Percentiles rank a stretch among this genome's conserved stretches.
Evolutionary conservation across 2,329 filamentous ascomycete species (phyloP).

Genomic region (Colletotrichum graminicola): DNA sequence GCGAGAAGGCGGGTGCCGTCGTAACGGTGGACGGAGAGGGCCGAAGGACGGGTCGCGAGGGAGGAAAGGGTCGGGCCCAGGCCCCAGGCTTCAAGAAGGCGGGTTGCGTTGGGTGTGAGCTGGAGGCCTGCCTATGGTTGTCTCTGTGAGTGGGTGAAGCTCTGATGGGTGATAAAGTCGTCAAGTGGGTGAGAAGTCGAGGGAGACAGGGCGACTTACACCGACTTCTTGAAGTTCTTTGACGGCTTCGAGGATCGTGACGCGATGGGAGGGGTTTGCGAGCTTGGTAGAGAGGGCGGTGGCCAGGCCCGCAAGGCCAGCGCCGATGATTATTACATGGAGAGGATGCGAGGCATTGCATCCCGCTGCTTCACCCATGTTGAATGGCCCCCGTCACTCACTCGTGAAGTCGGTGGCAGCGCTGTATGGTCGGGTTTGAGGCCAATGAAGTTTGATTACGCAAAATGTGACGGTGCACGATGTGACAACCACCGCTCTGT

Average conservation of each 20-base stretch:
- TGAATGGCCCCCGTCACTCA: background rate
- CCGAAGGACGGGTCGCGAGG: slow-evolving; percentile 37
- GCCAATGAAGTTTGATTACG: background rate
- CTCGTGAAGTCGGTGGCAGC: background rate
- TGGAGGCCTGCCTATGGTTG: slow-evolving; percentile 41
- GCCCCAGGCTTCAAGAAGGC: slow-evolving; percentile 40
- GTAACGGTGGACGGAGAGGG: slow-evolving; percentile 43
- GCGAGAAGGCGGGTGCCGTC: slow-evolving; percentile 42
- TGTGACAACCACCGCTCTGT: background rate
- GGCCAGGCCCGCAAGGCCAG: slow-evolving; percentile 37
- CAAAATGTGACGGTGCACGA: background rate
- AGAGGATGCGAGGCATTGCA: slow-evolving; percentile 11
- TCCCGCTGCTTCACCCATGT: slow-evolving; percentile 1
- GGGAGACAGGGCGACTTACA: slow-evolving; percentile 20
- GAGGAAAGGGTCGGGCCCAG: slow-evolving; percentile 30
- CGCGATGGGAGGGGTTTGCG: slow-evolving; percentile 36
- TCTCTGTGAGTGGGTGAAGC: background rate
- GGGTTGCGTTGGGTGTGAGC: slow-evolving; percentile 42
- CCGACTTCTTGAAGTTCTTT: slow-evolving; percentile 44
- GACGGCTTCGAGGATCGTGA: slow-evolving; percentile 43
- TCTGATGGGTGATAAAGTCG: background rate
- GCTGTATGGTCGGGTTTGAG: background rate
- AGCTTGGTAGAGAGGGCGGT: slow-evolving; percentile 37
- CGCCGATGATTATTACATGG: slow-evolving; percentile 39
- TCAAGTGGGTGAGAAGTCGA: background rate